Evolutionary conservation across 2,329 filamentous ascomycete genomes (phyloP), one percentile per base, ranked within the genome.

Genomic region (Fusarium sterilihyphosum): DNA sequence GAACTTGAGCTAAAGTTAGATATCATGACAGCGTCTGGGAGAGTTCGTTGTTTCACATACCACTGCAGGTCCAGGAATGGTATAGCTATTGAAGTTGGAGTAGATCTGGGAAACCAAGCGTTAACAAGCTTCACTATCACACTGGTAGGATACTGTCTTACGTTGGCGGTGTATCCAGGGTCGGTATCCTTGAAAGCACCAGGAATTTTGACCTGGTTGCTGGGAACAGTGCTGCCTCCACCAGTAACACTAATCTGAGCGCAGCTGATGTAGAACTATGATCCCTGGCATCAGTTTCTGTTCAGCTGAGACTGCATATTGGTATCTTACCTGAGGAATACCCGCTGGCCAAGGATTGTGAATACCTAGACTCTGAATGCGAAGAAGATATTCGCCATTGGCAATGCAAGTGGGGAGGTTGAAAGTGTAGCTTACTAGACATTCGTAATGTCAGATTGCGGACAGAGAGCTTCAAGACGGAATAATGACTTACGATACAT

Each of bases 21-120:
- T 17, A 6, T 2, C 1, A 26, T 2, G 0, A 8, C 6, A 14
- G 1, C 14, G 10, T 10, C 2, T 10, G 5, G 5, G 9, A 7
- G 3, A 35, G 4, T 12, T 0, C 3, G 16, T 41, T 3, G 5
- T 3, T 37, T 41, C 3, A 40, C 65, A 16, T 67, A 67, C 65
- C n/a, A 67, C 65, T 37, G 52, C 20, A 9, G 65, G 65, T 2
- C 65, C 65, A 8, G 65, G 65, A 9, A 67, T 37, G 1, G 17
- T 61, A 7, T 67, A 67, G 53, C 53, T 67, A 3, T 67, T 67
- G 8, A 67, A 67, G 33, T 67, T 67, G n/a, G 44, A 52, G 29
- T 67, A 67, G 33, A 67, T 67, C 65, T 67, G 11, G 6, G 7
- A 8, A 0, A 5, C 7, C 2, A 33, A n/a, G 2, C 4, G n/a